A percentile compares a stretch with the other conserved stretches of the same genome.
These are phyloP conservation scores for Diutina pseudorugosa DNA, from an alignment of 1,139 yeast species.

Conservation along the genomic window DNA sequence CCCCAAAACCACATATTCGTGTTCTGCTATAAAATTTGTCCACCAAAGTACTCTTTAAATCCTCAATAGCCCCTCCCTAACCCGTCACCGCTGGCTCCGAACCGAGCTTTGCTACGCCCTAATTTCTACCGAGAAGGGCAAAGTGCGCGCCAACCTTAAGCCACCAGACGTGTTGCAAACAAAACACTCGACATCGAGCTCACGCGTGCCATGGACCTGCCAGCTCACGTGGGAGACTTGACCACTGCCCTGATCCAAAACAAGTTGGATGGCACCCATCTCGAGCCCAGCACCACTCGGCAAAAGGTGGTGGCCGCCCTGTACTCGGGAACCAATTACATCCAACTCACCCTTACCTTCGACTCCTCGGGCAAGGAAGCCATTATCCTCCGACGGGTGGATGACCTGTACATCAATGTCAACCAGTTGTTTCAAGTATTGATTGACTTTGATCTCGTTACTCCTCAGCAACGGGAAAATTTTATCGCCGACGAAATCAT, in stretches of 20 bases:
- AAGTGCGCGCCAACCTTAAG: background rate
- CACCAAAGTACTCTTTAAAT: too few relatives aligned
- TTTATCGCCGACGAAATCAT: conserved; percentile 24
- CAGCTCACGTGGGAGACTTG: conserved; percentile 31
- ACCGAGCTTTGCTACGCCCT: background rate
- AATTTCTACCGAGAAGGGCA: background rate
- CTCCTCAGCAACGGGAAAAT: conserved; percentile 15
- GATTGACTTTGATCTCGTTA: conserved; percentile 17
- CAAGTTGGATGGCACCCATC: conserved; percentile 25
- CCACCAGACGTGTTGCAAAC: background rate
- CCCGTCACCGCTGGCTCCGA: too few relatives aligned
- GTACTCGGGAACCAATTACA: conserved; percentile 27
- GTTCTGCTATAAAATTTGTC: too few relatives aligned
- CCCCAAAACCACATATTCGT: background rate
- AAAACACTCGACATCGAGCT: background rate
- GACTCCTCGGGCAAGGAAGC: conserved; percentile 7
- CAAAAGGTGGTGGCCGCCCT: conserved; percentile 18
- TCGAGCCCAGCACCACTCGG: conserved; percentile 7
- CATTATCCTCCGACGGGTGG: conserved; percentile 27
- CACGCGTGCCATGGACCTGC: conserved; percentile 26
- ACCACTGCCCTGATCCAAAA: conserved; percentile 31
- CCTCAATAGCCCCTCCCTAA: too few relatives aligned
- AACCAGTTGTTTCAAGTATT: conserved; percentile 26
- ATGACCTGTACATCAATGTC: conserved; percentile 32
- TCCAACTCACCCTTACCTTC: conserved; percentile 20